Conservation (phyloP, 768 basidiomycete genomes). For the Tubosaeta sp. region DNA sequence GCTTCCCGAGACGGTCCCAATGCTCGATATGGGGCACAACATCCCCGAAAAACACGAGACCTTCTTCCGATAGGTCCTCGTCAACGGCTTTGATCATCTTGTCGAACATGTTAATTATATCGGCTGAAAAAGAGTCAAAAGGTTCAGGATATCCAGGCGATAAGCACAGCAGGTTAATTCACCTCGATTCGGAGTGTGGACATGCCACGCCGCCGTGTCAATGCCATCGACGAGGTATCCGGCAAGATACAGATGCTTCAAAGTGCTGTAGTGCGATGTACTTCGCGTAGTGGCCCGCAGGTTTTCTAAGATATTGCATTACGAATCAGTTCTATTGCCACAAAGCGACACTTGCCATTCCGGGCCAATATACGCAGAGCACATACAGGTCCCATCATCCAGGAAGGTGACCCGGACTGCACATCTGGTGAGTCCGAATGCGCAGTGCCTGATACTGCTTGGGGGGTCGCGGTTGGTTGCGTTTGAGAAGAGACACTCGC, state of each 20-base stretch:
- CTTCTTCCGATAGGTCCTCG: constrained; percentile 12
- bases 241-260: constrained; percentile 2
- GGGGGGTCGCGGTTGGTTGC: background rate
- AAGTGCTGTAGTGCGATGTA: constrained; percentile 4
- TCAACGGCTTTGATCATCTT: background rate
- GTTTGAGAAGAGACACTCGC: background rate
- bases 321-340: background rate
- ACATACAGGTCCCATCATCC: constrained; percentile 7
- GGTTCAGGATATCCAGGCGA: background rate
- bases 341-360: background rate
- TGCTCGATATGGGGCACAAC: constrained; percentile 16
- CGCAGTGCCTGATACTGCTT: background rate
- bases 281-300: background rate
- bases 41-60: constrained; percentile 17
- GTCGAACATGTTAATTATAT: constrained; percentile 1
- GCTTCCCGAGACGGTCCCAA: constrained; percentile 13
- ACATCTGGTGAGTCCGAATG: background rate
- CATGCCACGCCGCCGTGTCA: background rate
- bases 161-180: background rate
- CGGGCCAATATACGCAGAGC: constrained; percentile 4
- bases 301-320: background rate
- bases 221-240: background rate
- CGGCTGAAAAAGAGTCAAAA: background rate
- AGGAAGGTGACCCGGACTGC: background rate
- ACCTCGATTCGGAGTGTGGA: constrained; percentile 3